Conservation (phyloP, 208 protist genomes). For the Phytomonas francai region DNA sequence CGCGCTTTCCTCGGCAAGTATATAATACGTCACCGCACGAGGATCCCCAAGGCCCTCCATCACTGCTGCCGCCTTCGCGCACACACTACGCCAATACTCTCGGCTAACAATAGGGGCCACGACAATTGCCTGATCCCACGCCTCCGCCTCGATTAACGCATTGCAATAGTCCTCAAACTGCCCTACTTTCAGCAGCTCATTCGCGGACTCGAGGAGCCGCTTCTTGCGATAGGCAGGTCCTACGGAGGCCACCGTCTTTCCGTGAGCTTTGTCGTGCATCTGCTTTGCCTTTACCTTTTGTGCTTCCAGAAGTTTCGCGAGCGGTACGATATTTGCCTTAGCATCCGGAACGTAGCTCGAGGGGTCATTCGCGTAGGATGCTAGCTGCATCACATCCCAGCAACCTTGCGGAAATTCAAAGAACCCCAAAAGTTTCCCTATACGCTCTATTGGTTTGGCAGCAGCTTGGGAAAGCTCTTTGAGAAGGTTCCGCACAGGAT, state of each 20-base stretch:
- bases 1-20: conserved; percentile 65
- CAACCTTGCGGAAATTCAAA: conserved; percentile 79
- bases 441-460: conserved; percentile 35
- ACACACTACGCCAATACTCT: conserved; percentile 79
- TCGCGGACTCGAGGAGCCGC: conserved; percentile 63
- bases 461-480: conserved; percentile 49
- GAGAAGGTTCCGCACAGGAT: conserved; percentile 42
- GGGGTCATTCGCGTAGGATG: conserved; percentile 31
- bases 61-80: conserved; percentile 51
- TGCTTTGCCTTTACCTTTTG: conserved; percentile 33
- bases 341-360: conserved; percentile 20
- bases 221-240: conserved; percentile 49
- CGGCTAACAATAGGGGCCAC: conserved; percentile 78
- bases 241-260: conserved; percentile 45
- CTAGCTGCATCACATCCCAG: conserved; percentile 46
- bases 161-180: conserved; percentile 77
- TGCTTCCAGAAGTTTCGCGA: conserved; percentile 35
- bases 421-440: conserved; percentile 53
- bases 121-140: conserved; percentile 88
- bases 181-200: conserved; percentile 61
- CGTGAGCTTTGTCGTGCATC: conserved; percentile 52
- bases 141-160: conserved; percentile 68
- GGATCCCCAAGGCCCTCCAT: conserved; percentile 48
- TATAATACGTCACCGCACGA: conserved; percentile 66
- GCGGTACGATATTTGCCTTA: conserved; percentile 40